Percentiles rank a stretch among this genome's conserved stretches.
Evolutionary conservation across 169 alveolate species (phyloP).

Genomic region (Perkinsus olseni): DNA sequence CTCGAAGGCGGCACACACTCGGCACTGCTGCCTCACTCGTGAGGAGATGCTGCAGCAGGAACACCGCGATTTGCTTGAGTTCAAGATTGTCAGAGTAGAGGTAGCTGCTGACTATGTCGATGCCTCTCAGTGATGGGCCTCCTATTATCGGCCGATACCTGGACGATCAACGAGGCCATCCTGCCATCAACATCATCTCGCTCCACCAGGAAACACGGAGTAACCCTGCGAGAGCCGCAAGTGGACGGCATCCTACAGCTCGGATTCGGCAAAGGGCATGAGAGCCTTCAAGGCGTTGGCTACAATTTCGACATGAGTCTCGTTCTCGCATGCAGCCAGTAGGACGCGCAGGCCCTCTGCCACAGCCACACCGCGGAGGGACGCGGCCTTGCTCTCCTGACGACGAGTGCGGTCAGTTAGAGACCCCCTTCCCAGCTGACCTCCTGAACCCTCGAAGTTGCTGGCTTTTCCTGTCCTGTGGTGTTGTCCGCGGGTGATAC

Average conservation of each 20-base stretch:
- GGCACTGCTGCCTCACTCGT: neutral
- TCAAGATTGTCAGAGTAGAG: neutral
- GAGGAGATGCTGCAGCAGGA: neutral
- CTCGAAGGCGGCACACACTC: neutral
- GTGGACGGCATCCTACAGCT: neutral
- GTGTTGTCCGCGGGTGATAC: conserved; percentile 15
- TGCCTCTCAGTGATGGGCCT: neutral
- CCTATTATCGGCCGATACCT: neutral
- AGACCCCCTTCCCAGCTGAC: neutral
- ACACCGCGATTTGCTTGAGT: neutral
- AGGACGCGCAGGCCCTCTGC: conserved; percentile 7
- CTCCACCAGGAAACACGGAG: neutral
- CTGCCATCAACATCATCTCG: too few relatives aligned
- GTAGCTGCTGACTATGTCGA: neutral
- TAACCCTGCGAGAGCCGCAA: neutral
- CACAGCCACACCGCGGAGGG: neutral
- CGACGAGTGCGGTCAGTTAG: neutral
- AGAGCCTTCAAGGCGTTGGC: conserved; percentile 32
- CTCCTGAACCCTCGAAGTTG: neutral
- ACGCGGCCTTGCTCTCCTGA: neutral
- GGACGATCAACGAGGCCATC: neutral
- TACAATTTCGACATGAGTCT: conserved; percentile 31
- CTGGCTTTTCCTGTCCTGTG: conserved; percentile 22
- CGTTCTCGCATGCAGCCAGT: conserved; percentile 32
- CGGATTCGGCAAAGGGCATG: conserved; percentile 35